A percentile compares a stretch with the other conserved stretches of the same genome.
Evolutionary conservation across 805 yeast genomes (phyloP).

Genomic region (Cyberlindnera lachancei): DNA sequence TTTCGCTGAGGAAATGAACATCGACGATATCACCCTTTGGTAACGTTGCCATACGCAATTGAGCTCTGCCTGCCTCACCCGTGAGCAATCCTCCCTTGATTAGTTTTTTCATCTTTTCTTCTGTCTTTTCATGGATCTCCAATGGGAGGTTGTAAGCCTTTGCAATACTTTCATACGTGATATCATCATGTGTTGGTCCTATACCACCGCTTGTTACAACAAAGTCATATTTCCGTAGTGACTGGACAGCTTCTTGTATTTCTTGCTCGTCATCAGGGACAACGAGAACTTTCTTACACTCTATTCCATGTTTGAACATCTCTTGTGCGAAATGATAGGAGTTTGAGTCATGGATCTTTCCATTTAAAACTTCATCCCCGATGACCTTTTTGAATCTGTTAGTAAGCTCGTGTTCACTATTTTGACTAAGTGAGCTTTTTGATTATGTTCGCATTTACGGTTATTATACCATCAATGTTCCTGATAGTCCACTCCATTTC

Average conservation of each 20-base stretch:
- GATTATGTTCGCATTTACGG: too few relatives aligned
- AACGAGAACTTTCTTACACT: slow-evolving; percentile 57
- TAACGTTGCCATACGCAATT: slow-evolving; percentile 71
- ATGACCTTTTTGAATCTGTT: slow-evolving; percentile 34
- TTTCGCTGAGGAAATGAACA: slow-evolving; percentile 39
- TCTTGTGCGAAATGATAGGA: slow-evolving; percentile 62
- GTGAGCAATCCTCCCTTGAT: slow-evolving; percentile 31
- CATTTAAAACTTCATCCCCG: slow-evolving; percentile 85
- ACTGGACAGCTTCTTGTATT: slow-evolving; percentile 44
- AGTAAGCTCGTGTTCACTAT: neutral
- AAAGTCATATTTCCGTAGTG: slow-evolving; percentile 52
- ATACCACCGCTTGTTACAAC: slow-evolving; percentile 40
- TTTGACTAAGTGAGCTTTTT: too few relatives aligned
- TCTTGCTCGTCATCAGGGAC: slow-evolving; percentile 73
- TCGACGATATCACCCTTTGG: slow-evolving; percentile 42
- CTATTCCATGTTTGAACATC: slow-evolving; percentile 63
- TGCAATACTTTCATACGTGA: slow-evolving; percentile 73
- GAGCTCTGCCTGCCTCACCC: slow-evolving; percentile 47
- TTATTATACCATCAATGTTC: too few relatives aligned
- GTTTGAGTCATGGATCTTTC: slow-evolving; percentile 76
- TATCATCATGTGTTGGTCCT: slow-evolving; percentile 89
- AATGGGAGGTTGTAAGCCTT: slow-evolving; percentile 48
- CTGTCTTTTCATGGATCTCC: slow-evolving; percentile 48
- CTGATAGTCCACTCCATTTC: too few relatives aligned
- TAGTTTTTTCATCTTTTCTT: slow-evolving; percentile 48